Conservation (phyloP, 768 basidiomycete species). For the Suillus weaverae region DNA sequence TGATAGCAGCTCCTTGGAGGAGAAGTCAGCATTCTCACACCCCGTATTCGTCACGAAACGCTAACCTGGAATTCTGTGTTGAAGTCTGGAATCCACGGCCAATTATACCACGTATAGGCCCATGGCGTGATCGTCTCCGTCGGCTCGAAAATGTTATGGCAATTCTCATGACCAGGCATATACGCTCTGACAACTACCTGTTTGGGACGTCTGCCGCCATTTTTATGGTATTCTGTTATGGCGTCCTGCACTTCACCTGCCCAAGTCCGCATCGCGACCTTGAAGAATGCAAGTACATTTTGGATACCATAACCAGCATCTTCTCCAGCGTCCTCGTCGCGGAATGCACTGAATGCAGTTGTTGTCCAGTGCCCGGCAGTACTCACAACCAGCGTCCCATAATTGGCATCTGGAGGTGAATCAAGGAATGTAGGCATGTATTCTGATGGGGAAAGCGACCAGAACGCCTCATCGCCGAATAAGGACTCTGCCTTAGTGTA, state of each 20-base stretch:
- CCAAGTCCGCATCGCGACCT: conserved; percentile 57
- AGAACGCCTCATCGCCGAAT: conserved; percentile 56
- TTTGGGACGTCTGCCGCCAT: conserved; percentile 29
- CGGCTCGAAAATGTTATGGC: conserved; percentile 49
- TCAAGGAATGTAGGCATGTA: conserved; percentile 53
- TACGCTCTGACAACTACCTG: conserved; percentile 62
- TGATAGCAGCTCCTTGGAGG: conserved; percentile 41
- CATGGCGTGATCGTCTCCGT: conserved; percentile 46
- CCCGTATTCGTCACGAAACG: background rate
- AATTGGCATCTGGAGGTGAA: conserved; percentile 48
- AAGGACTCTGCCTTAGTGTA: conserved; percentile 38
- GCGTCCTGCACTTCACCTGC: conserved; percentile 49
- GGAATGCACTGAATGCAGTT: conserved; percentile 46
- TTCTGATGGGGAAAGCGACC: conserved; percentile 52
- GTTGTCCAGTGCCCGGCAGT: conserved; percentile 75
- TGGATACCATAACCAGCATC: conserved; percentile 49
- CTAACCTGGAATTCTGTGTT: conserved; percentile 61
- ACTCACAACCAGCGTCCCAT: conserved; percentile 60
- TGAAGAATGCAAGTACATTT: conserved; percentile 57
- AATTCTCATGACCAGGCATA: conserved; percentile 65
- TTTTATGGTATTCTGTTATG: conserved; percentile 35
- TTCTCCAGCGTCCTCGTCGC: conserved; percentile 30
- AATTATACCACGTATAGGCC: conserved; percentile 58
- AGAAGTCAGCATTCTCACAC: conserved; percentile 8
- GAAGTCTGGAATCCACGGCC: conserved; percentile 58